Evolutionary conservation across 2,329 filamentous ascomycete genomes (phyloP), one percentile per base, ranked within the genome.

Genomic region (Pseudophaeomoniella oleicola): DNA sequence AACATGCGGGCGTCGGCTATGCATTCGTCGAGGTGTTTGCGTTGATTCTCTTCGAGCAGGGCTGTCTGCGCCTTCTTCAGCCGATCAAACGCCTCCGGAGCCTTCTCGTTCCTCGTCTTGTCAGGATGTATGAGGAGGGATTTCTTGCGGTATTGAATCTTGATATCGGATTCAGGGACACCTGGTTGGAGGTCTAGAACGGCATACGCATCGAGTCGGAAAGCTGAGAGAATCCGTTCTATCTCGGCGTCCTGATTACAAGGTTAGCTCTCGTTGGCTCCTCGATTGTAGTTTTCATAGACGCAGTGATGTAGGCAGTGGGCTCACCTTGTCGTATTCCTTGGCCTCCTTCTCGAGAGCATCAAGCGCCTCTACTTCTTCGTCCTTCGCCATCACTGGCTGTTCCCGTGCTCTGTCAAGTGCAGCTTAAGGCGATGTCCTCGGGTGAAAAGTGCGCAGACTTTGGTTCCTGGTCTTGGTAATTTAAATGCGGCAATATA

Each of bases 111-210:
- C 52, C 78, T 78, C 39, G 90, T 94, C 60, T 98, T 98, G 67
- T 98, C 90, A 4, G 90, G 90, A 66, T 98, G 90, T 65, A 98
- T 96, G 34, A 98, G 77, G 39, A 98, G 78, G n/a, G 90, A 98
- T 61, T 94, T 96, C 51, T 85, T 87, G 67, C 90, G 87, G 64
- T 96, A 98, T 47, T 75, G 74, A 48, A 79, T 67, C 63, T 94
- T 96, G 68, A 98, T 96, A 63, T 96, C 90, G 41, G 84, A 87
- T 50, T 96, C 88, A 38, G 90, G 77, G 14, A 96, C 85, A 54
- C 90, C 90, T 3, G 90, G 90, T 57, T 94, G 86, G 32, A 98
- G 81, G 58, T 92, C 90, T 32, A 98, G 78, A 34, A 98, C 85
- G 35, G 88, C 84, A 58, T 98, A 98, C 48, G 78, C 73, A 59